These are phyloP conservation scores for Pseudocercospora fuligena DNA, from an alignment of 2,329 filamentous ascomycete species.

Conservation along the genomic window DNA sequence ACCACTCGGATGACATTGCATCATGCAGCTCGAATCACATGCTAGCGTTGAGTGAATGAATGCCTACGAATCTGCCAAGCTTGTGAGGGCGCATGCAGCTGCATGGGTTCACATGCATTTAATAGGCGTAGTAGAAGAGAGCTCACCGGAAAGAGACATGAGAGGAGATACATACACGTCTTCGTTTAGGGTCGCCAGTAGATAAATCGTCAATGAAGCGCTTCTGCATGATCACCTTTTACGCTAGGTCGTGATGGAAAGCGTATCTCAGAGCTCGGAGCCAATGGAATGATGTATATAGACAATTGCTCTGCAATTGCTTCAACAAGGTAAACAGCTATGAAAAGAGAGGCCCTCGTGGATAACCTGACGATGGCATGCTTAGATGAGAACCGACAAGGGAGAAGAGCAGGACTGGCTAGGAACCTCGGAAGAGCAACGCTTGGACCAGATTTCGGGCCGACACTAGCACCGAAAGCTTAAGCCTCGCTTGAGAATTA, in stretches of 20 bases:
- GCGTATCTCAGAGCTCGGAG: background rate
- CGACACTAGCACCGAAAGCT: background rate
- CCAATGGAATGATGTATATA: background rate
- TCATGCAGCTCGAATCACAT: background rate
- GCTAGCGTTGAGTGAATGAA: background rate
- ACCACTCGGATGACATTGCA: background rate
- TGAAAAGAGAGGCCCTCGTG: background rate
- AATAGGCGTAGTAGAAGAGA: background rate
- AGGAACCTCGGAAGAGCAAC: background rate
- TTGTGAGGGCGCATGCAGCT: background rate
- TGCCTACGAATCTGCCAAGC: background rate
- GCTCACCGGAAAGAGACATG: background rate
- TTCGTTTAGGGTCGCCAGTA: background rate
- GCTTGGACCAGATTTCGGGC: background rate
- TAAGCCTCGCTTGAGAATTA: constrained; percentile 2
- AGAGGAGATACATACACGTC: background rate
- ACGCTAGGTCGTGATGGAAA: background rate
- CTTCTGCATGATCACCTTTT: background rate
- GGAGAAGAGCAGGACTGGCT: background rate
- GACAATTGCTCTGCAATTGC: background rate
- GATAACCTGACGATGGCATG: background rate
- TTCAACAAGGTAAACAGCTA: background rate
- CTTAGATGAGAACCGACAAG: too few relatives aligned
- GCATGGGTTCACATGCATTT: background rate
- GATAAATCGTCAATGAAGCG: background rate